phyloP scores from a whole-genome alignment of 805 yeast genomes.

The Metschnikowia santaceciliae region DNA sequence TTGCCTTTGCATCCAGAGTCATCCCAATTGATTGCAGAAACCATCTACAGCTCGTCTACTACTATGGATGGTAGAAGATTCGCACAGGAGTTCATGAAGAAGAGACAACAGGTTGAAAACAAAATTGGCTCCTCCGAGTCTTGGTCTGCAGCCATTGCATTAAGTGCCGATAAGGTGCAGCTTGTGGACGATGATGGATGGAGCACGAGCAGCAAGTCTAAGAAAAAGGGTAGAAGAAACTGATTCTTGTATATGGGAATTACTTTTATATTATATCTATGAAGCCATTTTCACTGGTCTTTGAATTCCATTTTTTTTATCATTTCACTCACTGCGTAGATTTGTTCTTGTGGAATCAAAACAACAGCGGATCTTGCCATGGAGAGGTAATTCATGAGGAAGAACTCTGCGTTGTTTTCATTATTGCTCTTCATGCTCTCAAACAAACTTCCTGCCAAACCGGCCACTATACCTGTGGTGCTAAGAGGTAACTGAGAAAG shows the following conservation, averaged over 20 bases:
- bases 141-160: conserved; percentile 70
- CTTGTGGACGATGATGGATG: conserved; percentile 45
- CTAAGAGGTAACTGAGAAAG: conserved; percentile 52
- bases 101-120: conserved; percentile 70
- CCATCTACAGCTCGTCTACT: conserved; percentile 81
- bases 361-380: conserved; percentile 59
- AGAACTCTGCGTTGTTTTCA: conserved; percentile 18
- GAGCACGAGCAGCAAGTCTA: conserved; percentile 39
- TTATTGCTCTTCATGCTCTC: conserved; percentile 24
- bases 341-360: conserved; percentile 52
- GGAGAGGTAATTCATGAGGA: conserved; percentile 56
- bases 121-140: conserved; percentile 42
- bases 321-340: conserved; percentile 27
- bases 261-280: neutral
- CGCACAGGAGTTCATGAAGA: conserved; percentile 83
- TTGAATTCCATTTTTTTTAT: conserved; percentile 5
- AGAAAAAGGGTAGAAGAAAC: conserved; percentile 34
- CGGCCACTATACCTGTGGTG: conserved; percentile 64
- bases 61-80: conserved; percentile 94
- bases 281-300: neutral
- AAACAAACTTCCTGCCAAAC: conserved; percentile 50
- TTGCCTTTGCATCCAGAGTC: conserved; percentile 76
- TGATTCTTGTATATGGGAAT: neutral
- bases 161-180: conserved; percentile 35
- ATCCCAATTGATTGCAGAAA: conserved; percentile 83